These are phyloP conservation scores for Parastagonospora nodorum DNA, from an alignment of 2,329 filamentous ascomycete species.

Conservation along the genomic window DNA sequence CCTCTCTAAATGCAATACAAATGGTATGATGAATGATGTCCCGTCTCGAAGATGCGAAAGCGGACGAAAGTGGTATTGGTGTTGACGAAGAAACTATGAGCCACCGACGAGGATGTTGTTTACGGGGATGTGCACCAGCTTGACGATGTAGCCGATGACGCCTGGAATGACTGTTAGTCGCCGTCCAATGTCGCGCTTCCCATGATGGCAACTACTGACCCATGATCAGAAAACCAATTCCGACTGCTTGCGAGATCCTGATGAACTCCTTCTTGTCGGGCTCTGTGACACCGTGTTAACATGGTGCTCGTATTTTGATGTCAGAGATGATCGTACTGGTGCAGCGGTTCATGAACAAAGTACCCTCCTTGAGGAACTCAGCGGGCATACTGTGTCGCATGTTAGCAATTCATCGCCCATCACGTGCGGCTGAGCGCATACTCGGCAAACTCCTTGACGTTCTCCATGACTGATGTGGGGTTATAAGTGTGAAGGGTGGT, in stretches of 20 bases:
- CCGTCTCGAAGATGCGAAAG: constrained; percentile 13
- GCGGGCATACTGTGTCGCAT: constrained; percentile 40
- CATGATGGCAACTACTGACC: constrained; percentile 25
- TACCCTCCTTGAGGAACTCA: constrained; percentile 54
- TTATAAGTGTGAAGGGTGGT: neutral
- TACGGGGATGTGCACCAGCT: constrained; percentile 59
- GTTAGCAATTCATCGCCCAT: constrained; percentile 22
- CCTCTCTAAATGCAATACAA: constrained; percentile 13
- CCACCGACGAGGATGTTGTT: constrained; percentile 59
- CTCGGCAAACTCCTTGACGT: constrained; percentile 73
- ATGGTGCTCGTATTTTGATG: neutral
- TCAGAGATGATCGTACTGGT: constrained; percentile 40
- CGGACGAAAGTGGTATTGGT: constrained; percentile 13
- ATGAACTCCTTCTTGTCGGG: constrained; percentile 48
- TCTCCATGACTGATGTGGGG: constrained; percentile 57
- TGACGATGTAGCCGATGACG: constrained; percentile 58
- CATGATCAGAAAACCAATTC: constrained; percentile 60
- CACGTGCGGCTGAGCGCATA: constrained; percentile 19
- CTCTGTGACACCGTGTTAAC: constrained; percentile 47
- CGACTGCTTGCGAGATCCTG: constrained; percentile 58
- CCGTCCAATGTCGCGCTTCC: neutral
- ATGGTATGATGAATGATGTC: constrained; percentile 20
- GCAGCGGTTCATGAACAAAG: constrained; percentile 56
- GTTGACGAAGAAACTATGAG: constrained; percentile 32
- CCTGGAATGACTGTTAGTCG: constrained; percentile 22